These are phyloP conservation scores for Erysimum cheiranthoides DNA, from an alignment of 345 rosid genomes.

Conservation along the genomic window DNA sequence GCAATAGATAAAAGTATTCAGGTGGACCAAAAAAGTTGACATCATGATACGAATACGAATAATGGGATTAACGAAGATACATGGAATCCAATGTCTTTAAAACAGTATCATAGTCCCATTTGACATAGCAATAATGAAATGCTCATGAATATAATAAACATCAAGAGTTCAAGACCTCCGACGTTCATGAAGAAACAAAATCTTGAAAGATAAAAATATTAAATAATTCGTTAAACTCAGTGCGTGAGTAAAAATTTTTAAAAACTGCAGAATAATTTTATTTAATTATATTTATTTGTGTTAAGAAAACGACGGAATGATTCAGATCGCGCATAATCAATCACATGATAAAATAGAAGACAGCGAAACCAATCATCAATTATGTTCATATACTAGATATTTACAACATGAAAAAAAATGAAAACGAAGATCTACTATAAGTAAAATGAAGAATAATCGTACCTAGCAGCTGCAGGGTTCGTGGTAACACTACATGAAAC, in stretches of 20 bases:
- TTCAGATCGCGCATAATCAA: not conserved
- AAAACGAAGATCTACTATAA: slow-evolving; percentile 33
- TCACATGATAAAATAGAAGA: slow-evolving; percentile 5
- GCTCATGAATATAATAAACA: slow-evolving; percentile 14
- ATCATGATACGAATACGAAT: slow-evolving; percentile 32
- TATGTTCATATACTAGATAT: no score
- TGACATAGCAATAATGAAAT: slow-evolving; percentile 13
- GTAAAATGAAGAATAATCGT: not conserved
- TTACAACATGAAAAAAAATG: no score
- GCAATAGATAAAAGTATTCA: slow-evolving; percentile 21
- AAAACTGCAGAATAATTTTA: not conserved
- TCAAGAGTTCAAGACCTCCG: not conserved
- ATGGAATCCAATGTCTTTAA: slow-evolving; percentile 43
- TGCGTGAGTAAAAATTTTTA: not conserved
- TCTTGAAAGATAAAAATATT: not conserved
- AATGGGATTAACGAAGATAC: slow-evolving; percentile 23
- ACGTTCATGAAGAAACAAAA: slow-evolving; percentile 12
- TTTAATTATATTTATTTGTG: not conserved
- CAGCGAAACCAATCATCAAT: no score
- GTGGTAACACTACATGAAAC: slow-evolving; percentile 42
- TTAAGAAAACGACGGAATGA: slow-evolving; percentile 11
- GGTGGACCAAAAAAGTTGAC: slow-evolving; percentile 45
- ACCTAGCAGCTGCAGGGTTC: slow-evolving; percentile 27
- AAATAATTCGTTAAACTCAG: not conserved
- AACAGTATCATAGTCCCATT: slow-evolving; percentile 20